Evolutionary conservation across 176 grass and related monocot genomes (phyloP), one percentile per base, ranked within the genome.

Genomic region (Pontederia paniculata): DNA sequence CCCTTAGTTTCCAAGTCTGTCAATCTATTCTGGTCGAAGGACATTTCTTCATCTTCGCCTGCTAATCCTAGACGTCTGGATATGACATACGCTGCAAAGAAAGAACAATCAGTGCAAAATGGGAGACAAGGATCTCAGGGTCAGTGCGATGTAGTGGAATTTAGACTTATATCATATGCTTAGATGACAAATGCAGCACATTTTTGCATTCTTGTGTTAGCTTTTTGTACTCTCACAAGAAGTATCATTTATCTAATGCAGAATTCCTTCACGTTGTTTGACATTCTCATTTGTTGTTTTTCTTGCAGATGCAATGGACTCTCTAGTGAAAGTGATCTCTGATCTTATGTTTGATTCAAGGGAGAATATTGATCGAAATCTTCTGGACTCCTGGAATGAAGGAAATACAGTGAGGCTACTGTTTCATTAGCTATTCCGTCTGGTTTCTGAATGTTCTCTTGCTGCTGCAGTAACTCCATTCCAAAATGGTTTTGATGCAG

Each of bases 291-390:
- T 63, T 48, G 17, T 48, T 19, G 12, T 60, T 1, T 8, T 50
- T 65, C 50, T 2, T 85, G 50, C 76, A 95, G 85, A 81, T 63
- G 85, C 66, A 67, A 53, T 77, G 67, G 82, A 78, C 61, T 76
- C 74, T 66, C 81, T 95, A 67, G 62, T 80, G 31, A 83, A 53
- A 53, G 71, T 83, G 73, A 50, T 89, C 65, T 71, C 81, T 55
- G 52, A 89, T 58, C 80, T 76, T 76, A 83, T 89, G 66, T 62
- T 73, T 37, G 80, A 81, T 72, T 82, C 62, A 4, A 95, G 89
- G 61, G 85, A 95, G 79, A 89, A 89, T 66, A 60, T 86, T 22
- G 50, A 83, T 52, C 73, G 76, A 78, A 48, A 72, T 25, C 21
- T 63, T 77, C 45, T 83, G 62, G 59, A 89, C 59, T 78, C 77